Evolutionary conservation across 2,329 filamentous ascomycete genomes (phyloP), one percentile per base, ranked within the genome.

Genomic region (Trichoderma cornu-damae): DNA sequence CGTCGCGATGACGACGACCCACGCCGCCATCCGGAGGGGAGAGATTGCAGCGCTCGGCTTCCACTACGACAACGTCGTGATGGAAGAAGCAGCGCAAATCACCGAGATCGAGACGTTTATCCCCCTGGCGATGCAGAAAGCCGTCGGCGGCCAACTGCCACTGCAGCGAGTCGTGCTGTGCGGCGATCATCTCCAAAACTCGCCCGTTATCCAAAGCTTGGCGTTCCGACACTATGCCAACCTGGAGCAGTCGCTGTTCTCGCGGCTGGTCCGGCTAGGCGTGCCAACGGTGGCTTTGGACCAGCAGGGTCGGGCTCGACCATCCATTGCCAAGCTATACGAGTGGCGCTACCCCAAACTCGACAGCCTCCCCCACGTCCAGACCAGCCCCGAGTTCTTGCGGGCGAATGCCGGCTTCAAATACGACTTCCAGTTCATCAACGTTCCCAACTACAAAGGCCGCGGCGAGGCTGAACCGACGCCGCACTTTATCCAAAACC

Each of bases 81-180:
- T 99, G 89, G 94, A 99, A 75, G 94, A 99, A 78, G 93, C 94
- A 4, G 94, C 94, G 11, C 94, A 99, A 69, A 93, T 99, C 68
- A 99, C 93, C 0, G 94, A 99, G 71, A 89, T 96, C 44, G 94
- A 99, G 70, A 96, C 90, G 62, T 97, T 99, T 73, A 90, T 99
- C 62, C 94, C 94, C 0, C 79, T 96, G 53, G 89, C 92, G n/a
- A 80, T 99, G 72, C 95, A 99, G 69, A 90, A 89, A 61, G 84
- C 88, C 18, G 83, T 84, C 62, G 77, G 86, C 51, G 88, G 88
- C 32, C 80, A 90, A 66, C 80, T 89, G 64, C 84, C 86, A 3
- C 75, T 99, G 11, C 90, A 96, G 71, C 82, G 95, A 38, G 86
- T 99, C 5, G 90, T 99, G 2, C 80, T 99, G 3, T 95, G 92